Evolutionary conservation across 768 basidiomycete genomes (phyloP).

Genomic region (Boletus tylopilopsis): DNA sequence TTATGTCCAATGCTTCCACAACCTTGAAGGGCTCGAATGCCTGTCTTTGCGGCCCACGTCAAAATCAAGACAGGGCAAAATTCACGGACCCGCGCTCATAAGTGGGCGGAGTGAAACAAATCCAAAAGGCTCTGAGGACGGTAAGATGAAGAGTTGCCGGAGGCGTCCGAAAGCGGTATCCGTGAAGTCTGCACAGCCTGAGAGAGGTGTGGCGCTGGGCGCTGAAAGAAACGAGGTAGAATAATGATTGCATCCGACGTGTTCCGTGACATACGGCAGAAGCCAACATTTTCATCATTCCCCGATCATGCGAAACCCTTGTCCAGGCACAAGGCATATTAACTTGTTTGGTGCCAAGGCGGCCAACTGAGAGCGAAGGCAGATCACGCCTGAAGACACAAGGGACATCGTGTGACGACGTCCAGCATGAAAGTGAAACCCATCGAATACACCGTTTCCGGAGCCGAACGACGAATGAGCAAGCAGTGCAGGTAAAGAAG

Average conservation of each 20-base stretch:
- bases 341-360: background rate
- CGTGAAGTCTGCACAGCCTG: conserved; percentile 1
- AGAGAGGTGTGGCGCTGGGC: background rate
- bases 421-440: conserved; percentile 1
- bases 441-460: conserved; percentile 2
- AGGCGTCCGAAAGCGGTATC: background rate
- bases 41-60: conserved; percentile 9
- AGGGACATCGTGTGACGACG: no score
- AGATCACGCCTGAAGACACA: no score
- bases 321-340: conserved; percentile 13
- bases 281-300: background rate
- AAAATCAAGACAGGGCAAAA: conserved; percentile 2
- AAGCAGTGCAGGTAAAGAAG: conserved; percentile 3
- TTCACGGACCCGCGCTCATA: conserved; percentile 6
- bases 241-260: conserved; percentile 1
- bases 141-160: background rate
- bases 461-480: no score
- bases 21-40: conserved; percentile 1
- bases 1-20: conserved; percentile 6
- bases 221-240: conserved; percentile 7
- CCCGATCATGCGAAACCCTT: conserved; percentile 2
- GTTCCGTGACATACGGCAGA: conserved; percentile 11
- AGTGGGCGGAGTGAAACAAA: background rate
- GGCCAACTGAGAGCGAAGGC: background rate
- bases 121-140: background rate